Percentiles rank a stretch among this genome's conserved stretches.
phyloP scores from a whole-genome alignment of 2,329 filamentous ascomycete genomes.

The Talaromyces sp. region DNA sequence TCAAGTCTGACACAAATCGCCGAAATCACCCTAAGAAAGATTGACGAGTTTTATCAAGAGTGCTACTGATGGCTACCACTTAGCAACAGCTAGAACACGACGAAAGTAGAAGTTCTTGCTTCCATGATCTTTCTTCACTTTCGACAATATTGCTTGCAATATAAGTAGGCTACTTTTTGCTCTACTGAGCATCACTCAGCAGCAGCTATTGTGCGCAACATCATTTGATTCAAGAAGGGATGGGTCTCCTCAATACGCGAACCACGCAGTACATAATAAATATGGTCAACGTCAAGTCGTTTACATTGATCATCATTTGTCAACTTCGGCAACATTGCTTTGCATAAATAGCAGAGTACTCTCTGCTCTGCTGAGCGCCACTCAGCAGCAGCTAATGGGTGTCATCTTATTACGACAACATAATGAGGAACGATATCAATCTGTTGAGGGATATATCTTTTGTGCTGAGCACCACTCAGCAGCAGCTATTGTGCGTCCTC shows the following conservation, averaged over 20 bases:
- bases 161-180: too few relatives aligned
- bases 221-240: too few relatives aligned
- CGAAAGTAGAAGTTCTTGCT: too few relatives aligned
- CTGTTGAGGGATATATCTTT: too few relatives aligned
- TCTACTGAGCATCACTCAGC: too few relatives aligned
- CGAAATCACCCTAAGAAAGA: neutral
- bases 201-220: too few relatives aligned
- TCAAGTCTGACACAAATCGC: too few relatives aligned
- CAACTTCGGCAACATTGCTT: neutral
- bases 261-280: too few relatives aligned
- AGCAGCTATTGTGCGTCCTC: neutral
- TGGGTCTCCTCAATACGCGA: too few relatives aligned
- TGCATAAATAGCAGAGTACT: neutral
- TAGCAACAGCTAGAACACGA: neutral
- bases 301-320: neutral
- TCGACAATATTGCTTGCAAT: too few relatives aligned
- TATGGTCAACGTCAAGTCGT: neutral
- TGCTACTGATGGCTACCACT: neutral
- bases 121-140: too few relatives aligned
- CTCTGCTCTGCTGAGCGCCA: neutral
- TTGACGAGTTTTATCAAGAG: neutral
- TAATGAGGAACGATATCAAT: neutral
- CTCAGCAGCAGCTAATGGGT: neutral
- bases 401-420: neutral
- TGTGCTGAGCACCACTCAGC: neutral